Conservation (phyloP, 1,139 yeast species). For the Casaregolazyma lundiana region DNA sequence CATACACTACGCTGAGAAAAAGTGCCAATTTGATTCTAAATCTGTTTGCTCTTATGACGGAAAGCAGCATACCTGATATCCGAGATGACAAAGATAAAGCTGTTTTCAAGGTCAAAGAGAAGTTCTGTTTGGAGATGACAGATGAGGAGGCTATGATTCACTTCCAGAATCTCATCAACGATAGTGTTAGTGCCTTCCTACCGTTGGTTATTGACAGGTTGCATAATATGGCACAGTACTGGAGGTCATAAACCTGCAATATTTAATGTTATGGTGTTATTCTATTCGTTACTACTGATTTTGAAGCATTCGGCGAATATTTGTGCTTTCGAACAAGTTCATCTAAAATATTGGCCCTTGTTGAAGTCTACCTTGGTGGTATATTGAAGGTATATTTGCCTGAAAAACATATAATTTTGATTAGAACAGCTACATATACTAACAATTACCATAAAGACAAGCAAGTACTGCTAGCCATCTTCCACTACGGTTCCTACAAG, state of each 20-base stretch:
- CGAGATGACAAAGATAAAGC: constrained; percentile 67
- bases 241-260: constrained; percentile 62
- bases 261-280: neutral
- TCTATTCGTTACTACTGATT: too few relatives aligned
- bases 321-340: too few relatives aligned
- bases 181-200: constrained; percentile 85
- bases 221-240: constrained; percentile 94
- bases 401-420: too few relatives aligned
- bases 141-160: constrained; percentile 95
- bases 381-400: too few relatives aligned
- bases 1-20: constrained; percentile 84
- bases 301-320: too few relatives aligned
- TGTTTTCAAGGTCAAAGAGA: constrained; percentile 85
- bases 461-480: too few relatives aligned
- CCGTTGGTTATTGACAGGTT: constrained; percentile 94
- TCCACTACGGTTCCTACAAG: too few relatives aligned
- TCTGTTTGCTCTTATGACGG: constrained; percentile 88
- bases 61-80: constrained; percentile 88
- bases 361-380: too few relatives aligned
- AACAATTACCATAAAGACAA: too few relatives aligned
- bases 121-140: constrained; percentile 85
- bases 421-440: too few relatives aligned
- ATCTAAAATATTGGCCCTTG: too few relatives aligned
- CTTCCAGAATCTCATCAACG: constrained; percentile 89
- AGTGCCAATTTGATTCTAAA: constrained; percentile 86